phyloP scores from a whole-genome alignment of 345 rosid species.

The Combretum micranthum region DNA sequence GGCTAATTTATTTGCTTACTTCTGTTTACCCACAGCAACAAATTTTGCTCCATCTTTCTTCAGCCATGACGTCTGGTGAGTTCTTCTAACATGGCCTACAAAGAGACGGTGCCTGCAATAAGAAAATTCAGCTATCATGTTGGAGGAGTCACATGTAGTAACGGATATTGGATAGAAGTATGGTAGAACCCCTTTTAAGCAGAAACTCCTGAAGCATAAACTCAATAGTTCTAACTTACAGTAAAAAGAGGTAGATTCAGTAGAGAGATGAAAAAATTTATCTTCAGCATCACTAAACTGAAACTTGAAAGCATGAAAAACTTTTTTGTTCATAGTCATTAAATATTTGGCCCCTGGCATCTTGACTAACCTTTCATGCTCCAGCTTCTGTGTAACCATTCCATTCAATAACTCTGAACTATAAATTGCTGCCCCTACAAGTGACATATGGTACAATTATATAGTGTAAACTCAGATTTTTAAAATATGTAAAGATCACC shows the following conservation, averaged over 20 bases:
- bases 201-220: neutral
- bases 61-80: slow-evolving; percentile 69
- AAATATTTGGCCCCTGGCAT: neutral
- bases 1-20: neutral
- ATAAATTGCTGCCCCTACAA: slow-evolving; percentile 65
- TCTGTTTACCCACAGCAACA: slow-evolving; percentile 30
- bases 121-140: slow-evolving; percentile 2
- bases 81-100: slow-evolving; percentile 52
- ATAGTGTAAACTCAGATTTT: too few relatives aligned
- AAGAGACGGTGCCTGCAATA: slow-evolving; percentile 64
- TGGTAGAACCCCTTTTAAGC: neutral
- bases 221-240: too few relatives aligned
- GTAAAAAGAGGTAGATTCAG: too few relatives aligned
- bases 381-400: slow-evolving; percentile 78
- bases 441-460: slow-evolving; percentile 1
- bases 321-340: neutral
- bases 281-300: neutral
- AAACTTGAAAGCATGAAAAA: neutral
- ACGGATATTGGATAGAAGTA: neutral
- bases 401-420: slow-evolving; percentile 88
- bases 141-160: neutral
- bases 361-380: slow-evolving; percentile 65
- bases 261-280: neutral
- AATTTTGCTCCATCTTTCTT: slow-evolving; percentile 44
- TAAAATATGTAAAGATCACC: neutral